Percentiles rank a stretch among this genome's conserved stretches.
These are phyloP conservation scores for Hyparrhenia diplandra DNA, from an alignment of 176 grass and related monocot genomes.

Conservation along the genomic window DNA sequence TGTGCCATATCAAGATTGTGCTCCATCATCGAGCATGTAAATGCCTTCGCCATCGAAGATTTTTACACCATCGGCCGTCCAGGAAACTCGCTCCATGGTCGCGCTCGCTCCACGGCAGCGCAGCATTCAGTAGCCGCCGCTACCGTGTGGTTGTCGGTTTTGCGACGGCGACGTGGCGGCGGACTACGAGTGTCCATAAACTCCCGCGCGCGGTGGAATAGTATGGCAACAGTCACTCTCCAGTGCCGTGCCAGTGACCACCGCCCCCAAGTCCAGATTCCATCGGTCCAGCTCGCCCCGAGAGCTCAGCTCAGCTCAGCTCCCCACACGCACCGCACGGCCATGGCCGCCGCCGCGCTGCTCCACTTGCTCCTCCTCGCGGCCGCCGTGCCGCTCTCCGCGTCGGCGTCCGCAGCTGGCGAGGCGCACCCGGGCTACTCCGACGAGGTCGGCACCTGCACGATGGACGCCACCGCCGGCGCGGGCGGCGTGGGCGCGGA, in stretches of 20 bases:
- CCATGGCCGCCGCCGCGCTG: not conserved
- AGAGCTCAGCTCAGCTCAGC: not conserved
- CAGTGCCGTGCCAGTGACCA: too few relatives aligned
- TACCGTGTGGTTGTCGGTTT: too few relatives aligned
- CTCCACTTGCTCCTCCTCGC: not conserved
- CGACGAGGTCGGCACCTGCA: not conserved
- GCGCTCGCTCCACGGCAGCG: too few relatives aligned
- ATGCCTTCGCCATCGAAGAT: too few relatives aligned
- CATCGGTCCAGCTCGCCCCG: not conserved
- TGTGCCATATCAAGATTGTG: too few relatives aligned
- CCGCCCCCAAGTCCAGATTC: not conserved
- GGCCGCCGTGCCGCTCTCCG: too few relatives aligned
- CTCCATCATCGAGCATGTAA: too few relatives aligned
- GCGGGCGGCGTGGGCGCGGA: not conserved
- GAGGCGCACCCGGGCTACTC: slow-evolving; percentile 26
- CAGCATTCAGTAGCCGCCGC: too few relatives aligned
- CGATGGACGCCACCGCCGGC: not conserved
- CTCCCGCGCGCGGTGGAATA: not conserved
- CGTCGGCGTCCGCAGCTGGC: not conserved
- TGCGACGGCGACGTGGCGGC: too few relatives aligned
- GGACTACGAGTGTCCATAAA: too few relatives aligned
- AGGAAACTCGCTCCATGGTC: too few relatives aligned
- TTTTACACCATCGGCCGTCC: too few relatives aligned
- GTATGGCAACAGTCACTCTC: not conserved
- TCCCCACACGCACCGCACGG: not conserved